phyloP scores from a whole-genome alignment of 305 asterid species.

The Fraxinus greggii region DNA sequence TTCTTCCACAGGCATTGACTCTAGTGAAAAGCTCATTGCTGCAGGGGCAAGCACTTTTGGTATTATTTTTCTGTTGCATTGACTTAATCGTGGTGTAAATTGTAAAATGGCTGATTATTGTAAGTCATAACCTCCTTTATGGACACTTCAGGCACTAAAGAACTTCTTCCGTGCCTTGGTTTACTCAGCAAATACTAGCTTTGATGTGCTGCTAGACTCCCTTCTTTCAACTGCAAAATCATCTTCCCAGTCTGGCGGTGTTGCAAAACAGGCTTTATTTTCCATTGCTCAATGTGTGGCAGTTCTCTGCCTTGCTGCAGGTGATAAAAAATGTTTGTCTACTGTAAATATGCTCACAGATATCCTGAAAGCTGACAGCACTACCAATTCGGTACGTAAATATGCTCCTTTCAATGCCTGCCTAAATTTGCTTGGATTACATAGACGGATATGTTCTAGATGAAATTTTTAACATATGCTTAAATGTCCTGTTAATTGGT shows the following conservation, averaged over 20 bases:
- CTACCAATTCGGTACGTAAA: conserved; percentile 65
- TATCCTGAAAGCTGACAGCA: conserved; percentile 78
- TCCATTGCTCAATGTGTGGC: conserved; percentile 97
- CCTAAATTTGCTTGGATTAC: conserved; percentile 13
- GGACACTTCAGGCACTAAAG: conserved; percentile 70
- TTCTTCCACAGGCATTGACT: conserved; percentile 91
- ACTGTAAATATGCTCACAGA: conserved; percentile 93
- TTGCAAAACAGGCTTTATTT: conserved; percentile 95
- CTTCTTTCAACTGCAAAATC: conserved; percentile 93
- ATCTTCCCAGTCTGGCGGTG: conserved; percentile 79
- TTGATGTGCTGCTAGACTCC: conserved; percentile 81
- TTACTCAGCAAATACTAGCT: conserved; percentile 94
- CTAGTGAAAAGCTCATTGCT: conserved; percentile 85
- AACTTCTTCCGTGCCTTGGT: conserved; percentile 84
- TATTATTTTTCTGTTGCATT: conserved; percentile 34
- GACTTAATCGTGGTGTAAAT: conserved; percentile 11
- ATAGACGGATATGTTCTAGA: neutral
- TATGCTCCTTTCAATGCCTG: neutral
- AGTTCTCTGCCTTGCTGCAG: conserved; percentile 98
- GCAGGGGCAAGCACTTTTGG: conserved; percentile 99
- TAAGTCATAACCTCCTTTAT: conserved; percentile 26
- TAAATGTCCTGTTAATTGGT: neutral
- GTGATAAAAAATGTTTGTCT: conserved; percentile 66
- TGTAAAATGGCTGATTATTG: conserved; percentile 13
- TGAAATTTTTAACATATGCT: neutral